Percentiles rank a stretch among this genome's conserved stretches.
These are phyloP conservation scores for Cyclotella sp. DNA, from an alignment of 108 stramenopile species.

Conservation along the genomic window DNA sequence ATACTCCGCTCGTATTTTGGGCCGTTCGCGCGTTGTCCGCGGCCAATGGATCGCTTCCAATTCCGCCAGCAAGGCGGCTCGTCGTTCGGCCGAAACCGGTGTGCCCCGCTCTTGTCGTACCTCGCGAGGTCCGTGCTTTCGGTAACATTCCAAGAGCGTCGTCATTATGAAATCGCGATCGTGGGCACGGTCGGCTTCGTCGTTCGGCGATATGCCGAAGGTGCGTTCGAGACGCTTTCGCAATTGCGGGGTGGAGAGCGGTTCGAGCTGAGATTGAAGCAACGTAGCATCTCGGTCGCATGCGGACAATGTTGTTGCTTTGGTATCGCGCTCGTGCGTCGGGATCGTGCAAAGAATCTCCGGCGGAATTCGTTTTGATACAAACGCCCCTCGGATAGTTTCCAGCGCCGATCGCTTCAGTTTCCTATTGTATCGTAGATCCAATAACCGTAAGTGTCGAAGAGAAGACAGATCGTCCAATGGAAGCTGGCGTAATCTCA, in stretches of 20 bases:
- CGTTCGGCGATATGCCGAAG: constrained; percentile 54
- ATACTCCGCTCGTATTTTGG: constrained; percentile 61
- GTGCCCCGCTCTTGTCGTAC: constrained; percentile 25
- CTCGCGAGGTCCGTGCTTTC: constrained; percentile 43
- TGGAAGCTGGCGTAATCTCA: constrained; percentile 49
- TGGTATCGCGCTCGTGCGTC: neutral
- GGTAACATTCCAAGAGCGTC: constrained; percentile 50
- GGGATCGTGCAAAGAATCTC: constrained; percentile 40
- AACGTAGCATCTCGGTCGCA: constrained; percentile 67
- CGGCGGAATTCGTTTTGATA: constrained; percentile 19
- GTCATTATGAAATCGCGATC: constrained; percentile 61
- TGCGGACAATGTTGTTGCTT: constrained; percentile 41
- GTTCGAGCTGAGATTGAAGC: constrained; percentile 70
- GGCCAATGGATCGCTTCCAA: constrained; percentile 47
- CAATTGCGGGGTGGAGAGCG: constrained; percentile 57
- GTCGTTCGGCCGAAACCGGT: constrained; percentile 23
- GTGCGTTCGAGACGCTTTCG: constrained; percentile 54
- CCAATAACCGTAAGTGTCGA: constrained; percentile 39
- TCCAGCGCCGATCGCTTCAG: constrained; percentile 49
- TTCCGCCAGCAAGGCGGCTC: constrained; percentile 38
- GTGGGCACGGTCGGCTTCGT: constrained; percentile 27
- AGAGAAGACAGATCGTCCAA: constrained; percentile 46
- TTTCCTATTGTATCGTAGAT: constrained; percentile 63
- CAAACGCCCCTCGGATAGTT: constrained; percentile 24
- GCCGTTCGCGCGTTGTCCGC: constrained; percentile 55